Percentiles rank a stretch among this genome's conserved stretches.
phyloP scores from a whole-genome alignment of 2,329 filamentous ascomycete genomes.

The Thielaviopsis cerberus region DNA sequence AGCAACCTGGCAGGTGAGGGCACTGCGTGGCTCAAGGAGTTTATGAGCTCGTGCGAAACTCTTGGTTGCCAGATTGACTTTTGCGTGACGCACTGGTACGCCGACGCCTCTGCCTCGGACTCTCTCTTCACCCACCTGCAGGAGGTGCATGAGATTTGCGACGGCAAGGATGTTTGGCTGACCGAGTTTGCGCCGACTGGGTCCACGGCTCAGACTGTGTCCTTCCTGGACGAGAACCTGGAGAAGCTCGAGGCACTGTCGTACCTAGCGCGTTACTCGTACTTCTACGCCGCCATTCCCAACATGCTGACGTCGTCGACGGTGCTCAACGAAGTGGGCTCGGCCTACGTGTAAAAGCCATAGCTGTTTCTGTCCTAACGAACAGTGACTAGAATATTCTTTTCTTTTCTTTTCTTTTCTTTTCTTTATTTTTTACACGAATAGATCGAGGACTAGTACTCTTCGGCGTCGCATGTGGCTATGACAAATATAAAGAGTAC shows the following conservation, averaged over 20 bases:
- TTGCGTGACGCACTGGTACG: conserved; percentile 48
- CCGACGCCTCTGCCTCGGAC: conserved; percentile 25
- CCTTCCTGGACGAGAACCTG: conserved; percentile 32
- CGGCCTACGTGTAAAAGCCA: conserved; percentile 25
- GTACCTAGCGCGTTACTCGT: conserved; percentile 37
- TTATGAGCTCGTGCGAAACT: conserved; percentile 31
- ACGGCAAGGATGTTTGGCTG: conserved; percentile 37
- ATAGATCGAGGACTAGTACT: not conserved
- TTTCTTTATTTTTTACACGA: conserved; percentile 11
- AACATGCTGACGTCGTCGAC: conserved; percentile 24
- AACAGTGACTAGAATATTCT: not conserved
- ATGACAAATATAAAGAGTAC: not conserved
- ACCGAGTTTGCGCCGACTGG: conserved; percentile 43
- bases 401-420: conserved; percentile 4
- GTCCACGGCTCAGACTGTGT: conserved; percentile 23
- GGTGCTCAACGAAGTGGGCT: conserved; percentile 28
- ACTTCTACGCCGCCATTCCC: conserved; percentile 30
- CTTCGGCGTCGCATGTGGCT: not conserved
- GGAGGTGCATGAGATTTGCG: conserved; percentile 27
- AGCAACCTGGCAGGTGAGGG: conserved; percentile 31
- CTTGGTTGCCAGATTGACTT: conserved; percentile 37
- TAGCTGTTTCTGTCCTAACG: not conserved
- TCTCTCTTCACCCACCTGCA: conserved; percentile 37
- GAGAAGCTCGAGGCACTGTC: conserved; percentile 28
- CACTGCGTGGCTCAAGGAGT: conserved; percentile 35